A percentile compares a stretch with the other conserved stretches of the same genome.
Conservation (phyloP, 148 eudicot species). For the Beta vulgaris region DNA sequence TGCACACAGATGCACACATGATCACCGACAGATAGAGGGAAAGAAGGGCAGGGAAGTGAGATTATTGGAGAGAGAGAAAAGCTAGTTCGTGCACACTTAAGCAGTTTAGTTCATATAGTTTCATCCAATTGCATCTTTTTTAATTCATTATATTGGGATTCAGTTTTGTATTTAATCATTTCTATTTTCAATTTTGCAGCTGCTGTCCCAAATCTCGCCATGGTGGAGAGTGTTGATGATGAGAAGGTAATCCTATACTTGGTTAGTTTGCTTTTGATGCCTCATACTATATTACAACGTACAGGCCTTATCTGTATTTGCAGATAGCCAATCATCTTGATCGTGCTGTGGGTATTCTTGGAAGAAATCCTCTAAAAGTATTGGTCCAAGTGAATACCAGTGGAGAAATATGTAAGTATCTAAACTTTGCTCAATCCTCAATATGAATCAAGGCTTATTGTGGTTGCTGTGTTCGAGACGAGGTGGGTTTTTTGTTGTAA, state of each 20-base stretch:
- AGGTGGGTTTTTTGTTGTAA: background rate
- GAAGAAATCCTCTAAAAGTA: slow-evolving; percentile 77
- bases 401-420: slow-evolving; percentile 85
- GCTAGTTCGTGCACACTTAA: background rate
- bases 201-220: slow-evolving; percentile 82
- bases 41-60: background rate
- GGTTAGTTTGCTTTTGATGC: background rate
- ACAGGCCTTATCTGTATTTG: slow-evolving; percentile 17
- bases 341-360: slow-evolving; percentile 71
- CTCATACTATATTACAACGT: background rate
- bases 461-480: background rate
- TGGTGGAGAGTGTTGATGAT: slow-evolving; percentile 98
- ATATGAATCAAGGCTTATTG: background rate
- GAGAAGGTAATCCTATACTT: slow-evolving; percentile 56
- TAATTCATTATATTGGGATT: background rate
- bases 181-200: slow-evolving; percentile 39
- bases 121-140: background rate
- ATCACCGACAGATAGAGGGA: background rate
- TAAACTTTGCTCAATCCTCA: background rate
- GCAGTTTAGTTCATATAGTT: background rate
- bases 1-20: background rate
- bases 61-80: background rate
- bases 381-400: slow-evolving; percentile 95
- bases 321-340: slow-evolving; percentile 95
- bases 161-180: background rate